Percentiles rank a stretch among this genome's conserved stretches.
phyloP scores from a whole-genome alignment of 1,284 basidiomycete genomes.

The Cutaneotrichosporon sp. region DNA sequence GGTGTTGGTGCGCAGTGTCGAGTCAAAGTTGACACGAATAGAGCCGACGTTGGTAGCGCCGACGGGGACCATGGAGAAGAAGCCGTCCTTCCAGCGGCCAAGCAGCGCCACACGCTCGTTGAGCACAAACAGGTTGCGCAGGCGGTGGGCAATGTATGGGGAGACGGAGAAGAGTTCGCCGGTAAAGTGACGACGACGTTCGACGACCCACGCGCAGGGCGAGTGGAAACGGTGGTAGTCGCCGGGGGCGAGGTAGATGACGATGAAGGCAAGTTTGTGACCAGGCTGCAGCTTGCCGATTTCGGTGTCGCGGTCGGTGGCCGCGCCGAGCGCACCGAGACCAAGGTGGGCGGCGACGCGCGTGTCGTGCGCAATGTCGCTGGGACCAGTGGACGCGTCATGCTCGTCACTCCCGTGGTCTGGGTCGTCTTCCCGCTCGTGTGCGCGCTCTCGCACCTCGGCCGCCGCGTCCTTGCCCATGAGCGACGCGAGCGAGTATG shows the following conservation, averaged over 20 bases:
- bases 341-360: conserved; percentile 49
- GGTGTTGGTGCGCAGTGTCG: conserved; percentile 78
- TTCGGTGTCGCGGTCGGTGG: conserved; percentile 51
- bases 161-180: conserved; percentile 97
- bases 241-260: conserved; percentile 96
- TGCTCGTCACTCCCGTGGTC: conserved; percentile 21
- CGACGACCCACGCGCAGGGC: conserved; percentile 93
- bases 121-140: conserved; percentile 90
- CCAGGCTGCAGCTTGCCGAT: conserved; percentile 50
- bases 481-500: conserved; percentile 84
- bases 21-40: conserved; percentile 95
- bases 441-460: conserved; percentile 18
- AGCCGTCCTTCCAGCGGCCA: conserved; percentile 90
- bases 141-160: conserved; percentile 87
- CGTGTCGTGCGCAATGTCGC: conserved; percentile 58
- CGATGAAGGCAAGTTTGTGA: conserved; percentile 82
- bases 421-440: conserved; percentile 9
- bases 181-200: conserved; percentile 89
- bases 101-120: conserved; percentile 97
- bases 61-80: conserved; percentile 96
- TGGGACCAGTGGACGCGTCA: conserved; percentile 38
- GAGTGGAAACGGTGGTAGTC: conserved; percentile 99
- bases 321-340: conserved; percentile 52
- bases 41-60: conserved; percentile 97
- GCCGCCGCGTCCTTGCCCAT: conserved; percentile 51